Evolutionary conservation across 495 filamentous ascomycete species (phyloP).

Genomic region (Rhizodiscina lignyota): DNA sequence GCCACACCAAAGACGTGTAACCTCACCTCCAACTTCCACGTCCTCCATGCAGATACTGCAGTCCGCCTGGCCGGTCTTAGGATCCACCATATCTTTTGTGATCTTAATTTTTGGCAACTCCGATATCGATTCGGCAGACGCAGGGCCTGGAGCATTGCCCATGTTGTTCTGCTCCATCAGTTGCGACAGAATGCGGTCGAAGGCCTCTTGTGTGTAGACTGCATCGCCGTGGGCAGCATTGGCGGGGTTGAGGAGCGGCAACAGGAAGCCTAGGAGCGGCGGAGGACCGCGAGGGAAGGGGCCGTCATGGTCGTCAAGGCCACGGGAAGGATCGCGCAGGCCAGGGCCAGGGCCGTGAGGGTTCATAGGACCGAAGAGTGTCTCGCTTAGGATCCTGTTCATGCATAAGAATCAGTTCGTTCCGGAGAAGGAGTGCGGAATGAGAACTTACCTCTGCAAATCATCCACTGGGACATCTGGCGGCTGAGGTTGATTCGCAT

Average conservation of each 20-base stretch:
- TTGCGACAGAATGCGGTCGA: slow-evolving; percentile 75
- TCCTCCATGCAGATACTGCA: slow-evolving; percentile 93
- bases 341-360: not conserved
- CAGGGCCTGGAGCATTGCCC: slow-evolving; percentile 69
- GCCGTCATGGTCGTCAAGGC: not conserved
- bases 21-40: slow-evolving; percentile 55
- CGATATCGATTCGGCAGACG: slow-evolving; percentile 54
- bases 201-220: slow-evolving; percentile 80
- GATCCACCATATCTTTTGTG: slow-evolving; percentile 44
- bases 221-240: slow-evolving; percentile 52
- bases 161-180: slow-evolving; percentile 68
- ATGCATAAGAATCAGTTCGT: slow-evolving; percentile 1
- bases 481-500: slow-evolving; percentile 15
- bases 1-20: slow-evolving; percentile 65
- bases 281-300: slow-evolving; percentile 8
- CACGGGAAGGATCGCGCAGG: slow-evolving; percentile 3
- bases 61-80: slow-evolving; percentile 49
- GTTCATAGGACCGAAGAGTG: slow-evolving; percentile 2
- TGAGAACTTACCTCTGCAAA: slow-evolving; percentile 8
- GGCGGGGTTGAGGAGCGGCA: slow-evolving; percentile 38
- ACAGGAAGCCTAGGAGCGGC: slow-evolving; percentile 24
- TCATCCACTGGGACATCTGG: slow-evolving; percentile 12
- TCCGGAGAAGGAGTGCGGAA: not conserved
- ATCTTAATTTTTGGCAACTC: slow-evolving; percentile 53
- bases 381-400: slow-evolving; percentile 7